Evolutionary conservation across 768 basidiomycete genomes (phyloP), one percentile per base, ranked within the genome.

Genomic region (Suillus paluster): DNA sequence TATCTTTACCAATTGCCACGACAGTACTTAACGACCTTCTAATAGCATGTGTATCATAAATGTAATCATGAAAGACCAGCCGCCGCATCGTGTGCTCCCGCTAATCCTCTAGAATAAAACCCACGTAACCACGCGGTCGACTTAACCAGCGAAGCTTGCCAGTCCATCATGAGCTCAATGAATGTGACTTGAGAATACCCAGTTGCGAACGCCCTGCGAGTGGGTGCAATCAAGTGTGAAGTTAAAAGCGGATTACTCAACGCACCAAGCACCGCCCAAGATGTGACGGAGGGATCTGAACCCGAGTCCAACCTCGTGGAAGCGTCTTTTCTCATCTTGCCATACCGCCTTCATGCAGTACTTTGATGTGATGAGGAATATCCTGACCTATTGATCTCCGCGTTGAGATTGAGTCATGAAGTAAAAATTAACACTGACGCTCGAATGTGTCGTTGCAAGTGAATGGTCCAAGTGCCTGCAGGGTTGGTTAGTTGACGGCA

Each of bases 361-460:
- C 69, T 92, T 90, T 8, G 95, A 95, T 17, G 91, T 91, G 61
- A 98, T 90, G 36, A 98, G 72, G 74, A 98, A 99, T 71, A 99
- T 87, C 21, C 97, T 90, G 61, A 88, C 81, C 83, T 93, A 72
- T 34, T 33, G 44, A 63, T 48, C 15, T 56, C 11, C 8, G 49
- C 30, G 45, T 21, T 56, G 21, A 25, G n/a, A 45, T 53, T 12
- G 21, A 19, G 23, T 17, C 42, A 61, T 30, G 14, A 12, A 60
- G 23, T 9, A 44, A 17, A 25, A 38, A 15, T 21, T 41, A 54
- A 44, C 21, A 68, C 80, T 54, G 67, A 88, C 90, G 71, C 85
- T 87, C 6, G 92, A 89, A 75, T 94, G 84, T 7, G 97, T 99
- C 1, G 97, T 99, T 68, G 87, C 87, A 6, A 99, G 79, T 15